phyloP scores from a whole-genome alignment of 345 rosid species.

The Lepidium africanum region DNA sequence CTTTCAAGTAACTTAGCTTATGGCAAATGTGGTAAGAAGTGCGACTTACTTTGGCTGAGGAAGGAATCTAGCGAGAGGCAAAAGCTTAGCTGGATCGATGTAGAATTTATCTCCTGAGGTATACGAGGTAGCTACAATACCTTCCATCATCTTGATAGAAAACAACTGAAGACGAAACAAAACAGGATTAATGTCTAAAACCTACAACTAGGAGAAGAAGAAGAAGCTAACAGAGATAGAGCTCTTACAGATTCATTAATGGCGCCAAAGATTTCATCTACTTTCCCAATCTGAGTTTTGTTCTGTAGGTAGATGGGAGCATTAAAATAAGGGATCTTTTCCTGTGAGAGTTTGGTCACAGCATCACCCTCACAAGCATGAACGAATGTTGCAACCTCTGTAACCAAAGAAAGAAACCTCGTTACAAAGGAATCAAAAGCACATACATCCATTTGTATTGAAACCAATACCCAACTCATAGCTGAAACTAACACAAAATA shows the following conservation, averaged over 20 bases:
- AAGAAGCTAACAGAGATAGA: neutral
- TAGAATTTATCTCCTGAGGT: slow-evolving; percentile 68
- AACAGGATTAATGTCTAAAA: slow-evolving; percentile 10
- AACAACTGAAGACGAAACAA: slow-evolving; percentile 47
- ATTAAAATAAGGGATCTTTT: slow-evolving; percentile 80
- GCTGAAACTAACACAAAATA: neutral
- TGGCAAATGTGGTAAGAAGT: neutral
- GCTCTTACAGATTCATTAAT: slow-evolving; percentile 82
- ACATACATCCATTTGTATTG: slow-evolving; percentile 8
- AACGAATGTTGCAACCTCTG: slow-evolving; percentile 73
- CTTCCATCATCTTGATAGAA: slow-evolving; percentile 92
- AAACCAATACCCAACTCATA: neutral
- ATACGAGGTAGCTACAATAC: slow-evolving; percentile 85
- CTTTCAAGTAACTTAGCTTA: neutral
- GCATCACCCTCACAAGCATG: slow-evolving; percentile 98
- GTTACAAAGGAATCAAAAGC: slow-evolving; percentile 49
- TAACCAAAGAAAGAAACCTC: slow-evolving; percentile 35
- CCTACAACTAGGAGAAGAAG: neutral
- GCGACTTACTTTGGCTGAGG: slow-evolving; percentile 80
- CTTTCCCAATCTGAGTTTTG: slow-evolving; percentile 90
- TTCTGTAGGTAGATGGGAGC: slow-evolving; percentile 79
- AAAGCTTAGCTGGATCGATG: slow-evolving; percentile 71
- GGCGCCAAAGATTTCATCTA: slow-evolving; percentile 94
- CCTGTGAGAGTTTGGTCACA: slow-evolving; percentile 72
- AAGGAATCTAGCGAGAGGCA: slow-evolving; percentile 84